Percentiles rank a stretch among this genome's conserved stretches.
Conservation (phyloP, 2,329 filamentous ascomycete species). For the Didymella sp. region DNA sequence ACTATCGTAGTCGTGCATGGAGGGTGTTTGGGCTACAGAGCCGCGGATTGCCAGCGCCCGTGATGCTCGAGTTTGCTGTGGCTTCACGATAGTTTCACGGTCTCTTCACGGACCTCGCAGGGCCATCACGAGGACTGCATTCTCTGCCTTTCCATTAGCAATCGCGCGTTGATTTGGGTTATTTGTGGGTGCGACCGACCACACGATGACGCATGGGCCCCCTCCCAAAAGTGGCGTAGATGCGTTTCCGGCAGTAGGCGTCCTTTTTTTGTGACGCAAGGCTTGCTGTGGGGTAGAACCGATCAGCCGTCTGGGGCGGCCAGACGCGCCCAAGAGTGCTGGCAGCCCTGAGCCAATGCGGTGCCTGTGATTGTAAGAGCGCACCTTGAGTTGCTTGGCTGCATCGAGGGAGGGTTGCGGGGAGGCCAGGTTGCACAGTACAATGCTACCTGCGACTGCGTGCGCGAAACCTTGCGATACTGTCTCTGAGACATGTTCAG, state of each 20-base stretch:
- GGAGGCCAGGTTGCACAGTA: constrained; percentile 10
- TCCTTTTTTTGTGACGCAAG: constrained; percentile 24
- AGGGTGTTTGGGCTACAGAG: constrained; percentile 12
- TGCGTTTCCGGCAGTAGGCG: constrained; percentile 26
- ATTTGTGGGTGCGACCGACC: constrained; percentile 22
- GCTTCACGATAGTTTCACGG: constrained; percentile 9
- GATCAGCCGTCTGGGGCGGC: constrained; percentile 23
- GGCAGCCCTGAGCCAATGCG: constrained; percentile 17
- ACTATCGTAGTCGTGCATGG: constrained; percentile 23
- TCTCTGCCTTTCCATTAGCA: constrained; percentile 18
- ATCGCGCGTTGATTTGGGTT: constrained; percentile 15
- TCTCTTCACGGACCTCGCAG: constrained; percentile 7
- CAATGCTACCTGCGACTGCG: constrained; percentile 1
- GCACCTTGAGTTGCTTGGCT: constrained; percentile 16
- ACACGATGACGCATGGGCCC: constrained; percentile 27
- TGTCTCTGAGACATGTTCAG: constrained; percentile 16
- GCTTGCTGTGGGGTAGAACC: constrained; percentile 21
- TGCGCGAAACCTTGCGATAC: constrained; percentile 1
- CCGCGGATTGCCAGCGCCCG: constrained; percentile 24
- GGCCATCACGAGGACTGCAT: constrained; percentile 18
- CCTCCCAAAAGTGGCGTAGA: constrained; percentile 20
- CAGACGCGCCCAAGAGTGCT: constrained; percentile 17
- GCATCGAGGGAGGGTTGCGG: constrained; percentile 7
- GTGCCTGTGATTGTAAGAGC: constrained; percentile 13
- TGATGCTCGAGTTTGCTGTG: background rate